Conservation (phyloP, 768 basidiomycete species). For the Suillus tomentosus region DNA sequence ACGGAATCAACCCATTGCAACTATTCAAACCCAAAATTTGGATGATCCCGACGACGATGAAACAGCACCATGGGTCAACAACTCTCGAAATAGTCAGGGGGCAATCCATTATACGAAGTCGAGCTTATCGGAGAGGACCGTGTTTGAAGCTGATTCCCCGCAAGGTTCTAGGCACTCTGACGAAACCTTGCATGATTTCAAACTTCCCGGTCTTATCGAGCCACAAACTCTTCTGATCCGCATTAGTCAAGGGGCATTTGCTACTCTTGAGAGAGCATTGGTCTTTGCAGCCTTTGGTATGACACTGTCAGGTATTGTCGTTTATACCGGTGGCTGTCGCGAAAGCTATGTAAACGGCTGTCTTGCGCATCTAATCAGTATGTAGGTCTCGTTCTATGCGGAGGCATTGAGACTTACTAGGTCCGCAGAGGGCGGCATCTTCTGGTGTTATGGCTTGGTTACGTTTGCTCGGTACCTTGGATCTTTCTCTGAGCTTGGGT, state of each 20-base stretch:
- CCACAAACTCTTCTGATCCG: conserved; percentile 36
- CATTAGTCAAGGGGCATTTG: conserved; percentile 51
- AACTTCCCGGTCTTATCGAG: conserved; percentile 20
- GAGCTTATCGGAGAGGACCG: conserved; percentile 51
- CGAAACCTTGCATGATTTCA: conserved; percentile 53
- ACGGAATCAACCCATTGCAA: conserved; percentile 23
- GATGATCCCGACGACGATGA: conserved; percentile 37
- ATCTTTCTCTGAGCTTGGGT: conserved; percentile 81
- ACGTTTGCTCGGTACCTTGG: conserved; percentile 96
- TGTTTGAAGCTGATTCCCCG: conserved; percentile 50
- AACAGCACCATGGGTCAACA: conserved; percentile 57
- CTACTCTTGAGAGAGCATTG: conserved; percentile 59
- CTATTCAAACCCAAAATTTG: conserved; percentile 23
- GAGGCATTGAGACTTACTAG: conserved; percentile 1
- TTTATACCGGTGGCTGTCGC: conserved; percentile 89
- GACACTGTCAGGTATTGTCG: conserved; percentile 67
- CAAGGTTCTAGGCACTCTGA: conserved; percentile 50
- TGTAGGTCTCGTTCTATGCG: conserved; percentile 25
- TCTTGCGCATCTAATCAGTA: conserved; percentile 90
- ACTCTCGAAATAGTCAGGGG: conserved; percentile 17
- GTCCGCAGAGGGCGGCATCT: conserved; percentile 78
- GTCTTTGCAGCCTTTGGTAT: conserved; percentile 73
- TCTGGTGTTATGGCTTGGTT: conserved; percentile 88
- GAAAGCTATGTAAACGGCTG: conserved; percentile 78
- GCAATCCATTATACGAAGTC: conserved; percentile 42